phyloP scores from a whole-genome alignment of 306 rosid genomes.

The Fragaria vesca region DNA sequence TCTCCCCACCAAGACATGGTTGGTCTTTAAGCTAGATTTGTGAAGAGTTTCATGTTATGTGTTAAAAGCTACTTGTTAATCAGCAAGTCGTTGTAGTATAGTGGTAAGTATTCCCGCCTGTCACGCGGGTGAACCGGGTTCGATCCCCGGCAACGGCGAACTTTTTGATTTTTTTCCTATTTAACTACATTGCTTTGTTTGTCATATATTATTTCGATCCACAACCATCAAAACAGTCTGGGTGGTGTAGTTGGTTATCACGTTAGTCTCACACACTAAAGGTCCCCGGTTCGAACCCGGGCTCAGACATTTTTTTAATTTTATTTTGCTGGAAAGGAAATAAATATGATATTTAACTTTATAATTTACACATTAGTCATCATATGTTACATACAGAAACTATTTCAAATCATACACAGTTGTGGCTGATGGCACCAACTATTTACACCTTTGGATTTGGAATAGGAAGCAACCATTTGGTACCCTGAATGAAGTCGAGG shows the following conservation, averaged over 20 bases:
- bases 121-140: constrained; percentile 5
- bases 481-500: constrained; percentile 38
- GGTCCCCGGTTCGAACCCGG: constrained; percentile 12
- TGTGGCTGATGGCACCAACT: not conserved
- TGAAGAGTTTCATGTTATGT: too few species aligned
- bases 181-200: accelerated
- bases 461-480: constrained; percentile 64
- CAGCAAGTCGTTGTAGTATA: not conserved
- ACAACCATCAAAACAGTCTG: not conserved
- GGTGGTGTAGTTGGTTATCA: constrained; percentile 15
- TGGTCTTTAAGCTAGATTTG: too few species aligned
- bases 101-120: constrained; percentile 5
- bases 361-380: not conserved
- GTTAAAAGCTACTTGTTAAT: too few species aligned
- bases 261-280: constrained; percentile 11
- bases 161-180: too few species aligned
- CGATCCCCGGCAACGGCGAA: constrained; percentile 6
- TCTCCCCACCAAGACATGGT: too few species aligned
- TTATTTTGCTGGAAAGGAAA: not conserved
- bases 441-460: constrained; percentile 30
- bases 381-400: too few species aligned
- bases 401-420: not conserved
- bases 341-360: not conserved
- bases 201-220: accelerated
- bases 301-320: not conserved